phyloP scores from a whole-genome alignment of 345 rosid species.

The Pseudoturritis turrita region DNA sequence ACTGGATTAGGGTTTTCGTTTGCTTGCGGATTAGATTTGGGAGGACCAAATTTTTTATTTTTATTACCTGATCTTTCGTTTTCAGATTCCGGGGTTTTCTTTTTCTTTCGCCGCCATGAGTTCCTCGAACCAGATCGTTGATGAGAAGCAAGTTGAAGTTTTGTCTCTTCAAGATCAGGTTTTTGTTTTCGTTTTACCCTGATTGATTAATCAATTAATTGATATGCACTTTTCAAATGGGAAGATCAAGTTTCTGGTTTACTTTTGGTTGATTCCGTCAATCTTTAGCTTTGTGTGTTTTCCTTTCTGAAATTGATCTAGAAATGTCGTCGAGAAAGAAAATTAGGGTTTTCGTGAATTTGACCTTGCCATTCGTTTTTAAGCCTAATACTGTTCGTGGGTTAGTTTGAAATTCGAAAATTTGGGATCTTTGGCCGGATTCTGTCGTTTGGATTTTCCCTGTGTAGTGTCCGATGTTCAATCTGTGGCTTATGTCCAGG shows the following conservation, averaged over 20 bases:
- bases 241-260: not conserved
- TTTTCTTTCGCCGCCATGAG: conserved; percentile 18
- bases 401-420: not conserved
- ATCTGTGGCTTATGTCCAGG: not conserved
- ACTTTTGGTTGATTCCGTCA: not conserved
- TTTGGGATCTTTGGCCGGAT: not conserved
- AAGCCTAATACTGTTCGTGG: not conserved
- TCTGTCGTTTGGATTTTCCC: not conserved
- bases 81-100: not conserved
- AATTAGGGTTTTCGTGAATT: not conserved
- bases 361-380: not conserved
- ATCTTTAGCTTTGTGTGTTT: not conserved
- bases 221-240: not conserved
- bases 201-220: not conserved
- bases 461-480: not conserved
- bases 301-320: not conserved
- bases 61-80: not conserved
- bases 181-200: not conserved
- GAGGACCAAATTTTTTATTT: not conserved
- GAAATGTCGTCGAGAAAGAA: not conserved
- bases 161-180: conserved; percentile 32
- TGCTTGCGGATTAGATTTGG: not conserved
- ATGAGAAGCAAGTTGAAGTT: conserved; percentile 20
- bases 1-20: not conserved
- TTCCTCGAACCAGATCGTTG: conserved; percentile 30